Evolutionary conservation across 352 stramenopile species (phyloP), one percentile per base, ranked within the genome.

Genomic region (Phytopythium sindhum): DNA sequence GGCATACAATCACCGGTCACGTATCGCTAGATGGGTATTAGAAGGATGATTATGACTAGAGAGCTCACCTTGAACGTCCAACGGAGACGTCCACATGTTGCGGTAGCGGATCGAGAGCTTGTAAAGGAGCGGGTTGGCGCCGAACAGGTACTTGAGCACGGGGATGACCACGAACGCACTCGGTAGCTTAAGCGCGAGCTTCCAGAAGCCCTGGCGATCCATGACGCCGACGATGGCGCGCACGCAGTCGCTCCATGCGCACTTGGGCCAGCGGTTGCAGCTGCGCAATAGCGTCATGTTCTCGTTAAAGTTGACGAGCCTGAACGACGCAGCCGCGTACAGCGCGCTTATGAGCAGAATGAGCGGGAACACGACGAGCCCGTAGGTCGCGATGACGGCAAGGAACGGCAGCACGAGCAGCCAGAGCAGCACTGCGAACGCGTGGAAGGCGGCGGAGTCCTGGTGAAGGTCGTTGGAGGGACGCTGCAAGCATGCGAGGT

Each of bases 61-160:
- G 21, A 60, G 47, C 51, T 21, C 56, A 75, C 70, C 73, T 24
- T 74, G 54, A 29, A 77, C 64, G 63, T 67, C 70, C 14, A 81
- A 28, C 0, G 70, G 61, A 2, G 66, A 77, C 28, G 74, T 81
- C 74, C 74, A 81, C 39, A 77, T 54, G 47, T 74, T 78, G 11
- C 65, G 64, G 50, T 75, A 69, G 48, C 69, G 68, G 42, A 74
- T 75, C 3, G 61, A 51, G 33, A 81, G 59, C 39, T 66, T 64
- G 67, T 77, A 74, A n/a, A 81, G 58, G 17, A 81, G 42, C 35
- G 74, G 74, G 57, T 81, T 81, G 50, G 66, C 73, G 17, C 69
- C 71, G 33, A 81, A 69, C 31, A 81, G 61, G 65, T 78, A 78
- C 57, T 81, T 81, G 23, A 81, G 55, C 9, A 81, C 47, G n/a